phyloP scores from a whole-genome alignment of 371 early-diverging fungal genomes.

The Mucor circinelloides region DNA sequence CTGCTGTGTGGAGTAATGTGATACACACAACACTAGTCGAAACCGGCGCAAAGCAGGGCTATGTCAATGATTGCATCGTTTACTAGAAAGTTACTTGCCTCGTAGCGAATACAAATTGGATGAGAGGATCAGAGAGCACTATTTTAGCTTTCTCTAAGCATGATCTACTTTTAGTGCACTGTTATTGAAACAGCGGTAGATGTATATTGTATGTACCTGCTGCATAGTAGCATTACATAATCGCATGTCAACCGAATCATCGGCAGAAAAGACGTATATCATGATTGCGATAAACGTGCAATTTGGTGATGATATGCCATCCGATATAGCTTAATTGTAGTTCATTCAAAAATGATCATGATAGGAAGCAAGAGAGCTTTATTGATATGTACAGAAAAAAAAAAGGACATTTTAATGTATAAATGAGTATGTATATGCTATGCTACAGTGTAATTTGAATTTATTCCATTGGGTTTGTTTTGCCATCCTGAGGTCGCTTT shows the following conservation, averaged over 20 bases:
- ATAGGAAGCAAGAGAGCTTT: background rate
- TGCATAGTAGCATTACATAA: too few species aligned
- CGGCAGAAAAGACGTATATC: background rate
- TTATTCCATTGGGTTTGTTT: constrained; percentile 45
- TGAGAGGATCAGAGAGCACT: too few species aligned
- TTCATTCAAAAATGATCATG: background rate
- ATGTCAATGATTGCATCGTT: background rate
- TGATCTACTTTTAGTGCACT: too few species aligned
- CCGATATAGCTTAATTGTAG: too few species aligned
- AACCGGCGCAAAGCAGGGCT: background rate
- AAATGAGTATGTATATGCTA: background rate
- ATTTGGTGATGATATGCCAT: background rate
- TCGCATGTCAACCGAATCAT: background rate
- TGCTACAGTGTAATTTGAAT: background rate
- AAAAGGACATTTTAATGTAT: background rate
- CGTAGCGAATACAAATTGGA: too few species aligned
- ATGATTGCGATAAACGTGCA: background rate
- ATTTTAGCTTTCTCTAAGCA: too few species aligned
- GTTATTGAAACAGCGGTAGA: too few species aligned
- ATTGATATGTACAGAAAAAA: background rate
- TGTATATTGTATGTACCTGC: too few species aligned
- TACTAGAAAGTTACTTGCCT: too few species aligned
- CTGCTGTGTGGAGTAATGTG: background rate
- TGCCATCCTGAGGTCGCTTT: constrained; percentile 45
- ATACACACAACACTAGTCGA: background rate